These are phyloP conservation scores for Geotrichum aggregatum DNA, from an alignment of 1,139 yeast species.

Conservation along the genomic window DNA sequence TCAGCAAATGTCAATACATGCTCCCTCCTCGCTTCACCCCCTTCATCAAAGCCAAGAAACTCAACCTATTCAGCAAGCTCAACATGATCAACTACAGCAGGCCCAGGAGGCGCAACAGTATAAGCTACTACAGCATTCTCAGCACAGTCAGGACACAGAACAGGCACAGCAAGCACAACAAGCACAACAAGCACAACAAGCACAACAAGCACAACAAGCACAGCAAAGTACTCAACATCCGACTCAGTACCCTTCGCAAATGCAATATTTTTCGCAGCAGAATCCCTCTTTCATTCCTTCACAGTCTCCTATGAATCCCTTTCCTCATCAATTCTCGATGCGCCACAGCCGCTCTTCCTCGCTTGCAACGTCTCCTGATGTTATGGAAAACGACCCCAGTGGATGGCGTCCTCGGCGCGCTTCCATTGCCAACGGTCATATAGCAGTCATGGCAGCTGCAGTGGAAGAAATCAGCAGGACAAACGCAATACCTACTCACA, in stretches of 20 bases:
- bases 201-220: conserved; percentile 46
- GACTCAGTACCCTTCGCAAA: conserved; percentile 21
- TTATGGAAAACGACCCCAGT: conserved; percentile 20
- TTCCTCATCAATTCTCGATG: conserved; percentile 15
- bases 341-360: conserved; percentile 27
- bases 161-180: conserved; percentile 8
- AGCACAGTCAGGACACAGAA: conserved; percentile 2
- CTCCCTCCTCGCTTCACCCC: neutral
- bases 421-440: conserved; percentile 35
- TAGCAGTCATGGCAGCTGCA: conserved; percentile 30
- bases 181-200: conserved; percentile 2
- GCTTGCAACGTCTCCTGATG: conserved; percentile 21
- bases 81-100: conserved; percentile 3
- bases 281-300: conserved; percentile 15
- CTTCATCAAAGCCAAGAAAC: neutral
- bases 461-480: conserved; percentile 25
- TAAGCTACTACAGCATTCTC: conserved; percentile 41
- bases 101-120: conserved; percentile 33
- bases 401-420: conserved; percentile 34
- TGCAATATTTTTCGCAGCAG: conserved; percentile 5
- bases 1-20: neutral
- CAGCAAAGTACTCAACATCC: conserved; percentile 26
- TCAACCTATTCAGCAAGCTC: neutral
- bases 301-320: conserved; percentile 30
- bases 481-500: neutral